These are phyloP conservation scores for Dactylellina sp. DNA, from an alignment of 2,329 filamentous ascomycete species.

Conservation along the genomic window DNA sequence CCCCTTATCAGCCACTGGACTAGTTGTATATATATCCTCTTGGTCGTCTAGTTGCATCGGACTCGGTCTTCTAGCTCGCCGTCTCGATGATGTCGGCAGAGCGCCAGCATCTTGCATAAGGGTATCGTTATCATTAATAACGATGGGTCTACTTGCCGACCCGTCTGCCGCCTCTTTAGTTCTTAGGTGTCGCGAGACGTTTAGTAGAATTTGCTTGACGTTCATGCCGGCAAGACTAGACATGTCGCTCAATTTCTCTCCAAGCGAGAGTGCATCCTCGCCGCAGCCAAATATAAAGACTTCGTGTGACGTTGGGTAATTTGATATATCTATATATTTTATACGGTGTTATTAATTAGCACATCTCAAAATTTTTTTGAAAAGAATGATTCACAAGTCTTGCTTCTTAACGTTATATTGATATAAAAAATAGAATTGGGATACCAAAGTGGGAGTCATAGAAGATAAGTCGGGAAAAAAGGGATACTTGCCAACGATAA, in stretches of 20 bases:
- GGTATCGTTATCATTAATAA: slow-evolving; percentile 40
- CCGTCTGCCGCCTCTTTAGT: slow-evolving; percentile 39
- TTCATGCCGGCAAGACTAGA: slow-evolving; percentile 29
- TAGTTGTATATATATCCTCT: slow-evolving; percentile 40
- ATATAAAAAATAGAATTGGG: no score
- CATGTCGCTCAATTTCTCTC: slow-evolving; percentile 40
- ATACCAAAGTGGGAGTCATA: neutral
- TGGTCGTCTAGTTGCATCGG: slow-evolving; percentile 34
- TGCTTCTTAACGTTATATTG: slow-evolving; percentile 4
- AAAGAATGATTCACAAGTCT: neutral
- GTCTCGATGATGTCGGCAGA: neutral
- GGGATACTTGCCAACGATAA: slow-evolving; percentile 34
- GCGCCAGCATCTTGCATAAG: slow-evolving; percentile 5
- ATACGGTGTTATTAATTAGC: no score
- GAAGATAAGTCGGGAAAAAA: neutral
- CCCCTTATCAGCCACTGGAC: slow-evolving; percentile 29
- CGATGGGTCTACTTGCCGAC: slow-evolving; percentile 22
- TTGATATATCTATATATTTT: slow-evolving; percentile 22
- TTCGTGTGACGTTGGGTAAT: slow-evolving; percentile 39
- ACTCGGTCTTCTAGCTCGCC: slow-evolving; percentile 18
- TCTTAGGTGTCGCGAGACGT: slow-evolving; percentile 35
- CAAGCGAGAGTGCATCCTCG: slow-evolving; percentile 32
- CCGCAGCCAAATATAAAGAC: slow-evolving; percentile 51
- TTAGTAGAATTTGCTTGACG: slow-evolving; percentile 42
- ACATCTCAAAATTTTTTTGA: no score